These are phyloP conservation scores for Choricystis sp. DNA, from an alignment of 139 green algal species.

Conservation along the genomic window DNA sequence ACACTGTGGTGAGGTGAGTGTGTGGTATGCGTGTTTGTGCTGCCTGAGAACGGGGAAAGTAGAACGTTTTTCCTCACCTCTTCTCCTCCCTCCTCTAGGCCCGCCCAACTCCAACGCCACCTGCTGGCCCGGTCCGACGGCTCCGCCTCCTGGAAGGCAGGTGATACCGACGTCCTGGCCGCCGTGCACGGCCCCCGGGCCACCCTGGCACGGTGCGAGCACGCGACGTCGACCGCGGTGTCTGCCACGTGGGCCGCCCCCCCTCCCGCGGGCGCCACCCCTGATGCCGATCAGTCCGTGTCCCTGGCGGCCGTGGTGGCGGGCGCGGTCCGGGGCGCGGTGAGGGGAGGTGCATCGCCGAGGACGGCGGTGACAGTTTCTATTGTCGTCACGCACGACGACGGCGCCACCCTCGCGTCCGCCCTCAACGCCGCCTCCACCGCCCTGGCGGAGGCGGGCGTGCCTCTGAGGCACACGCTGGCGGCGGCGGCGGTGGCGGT, in stretches of 20 bases:
- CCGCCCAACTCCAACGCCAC: constrained; percentile 16
- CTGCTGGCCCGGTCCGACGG: constrained; percentile 42
- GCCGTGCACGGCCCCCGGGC: constrained; percentile 39
- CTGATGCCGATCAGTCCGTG: background rate
- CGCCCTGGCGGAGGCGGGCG: background rate
- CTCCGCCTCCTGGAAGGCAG: constrained; percentile 40
- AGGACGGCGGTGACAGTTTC: background rate
- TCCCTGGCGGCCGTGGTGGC: background rate
- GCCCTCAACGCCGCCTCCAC: background rate
- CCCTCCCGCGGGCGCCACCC: background rate
- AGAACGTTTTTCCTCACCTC: too few species aligned
- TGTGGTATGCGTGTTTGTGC: too few species aligned
- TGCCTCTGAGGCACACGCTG: background rate
- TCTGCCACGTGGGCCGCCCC: constrained; percentile 12
- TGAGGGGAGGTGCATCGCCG: background rate
- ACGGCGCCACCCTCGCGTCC: background rate
- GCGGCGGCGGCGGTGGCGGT: background rate
- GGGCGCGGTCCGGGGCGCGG: background rate
- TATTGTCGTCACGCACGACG: background rate
- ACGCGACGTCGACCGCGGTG: constrained; percentile 34
- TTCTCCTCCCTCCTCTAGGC: background rate
- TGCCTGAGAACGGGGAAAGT: too few species aligned
- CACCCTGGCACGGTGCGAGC: constrained; percentile 23
- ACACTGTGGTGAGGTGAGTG: background rate
- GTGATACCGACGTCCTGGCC: constrained; percentile 35